Base-by-base conservation (phyloP, 352 stramenopile species). In the Globisporangium okanoganense region DNA sequence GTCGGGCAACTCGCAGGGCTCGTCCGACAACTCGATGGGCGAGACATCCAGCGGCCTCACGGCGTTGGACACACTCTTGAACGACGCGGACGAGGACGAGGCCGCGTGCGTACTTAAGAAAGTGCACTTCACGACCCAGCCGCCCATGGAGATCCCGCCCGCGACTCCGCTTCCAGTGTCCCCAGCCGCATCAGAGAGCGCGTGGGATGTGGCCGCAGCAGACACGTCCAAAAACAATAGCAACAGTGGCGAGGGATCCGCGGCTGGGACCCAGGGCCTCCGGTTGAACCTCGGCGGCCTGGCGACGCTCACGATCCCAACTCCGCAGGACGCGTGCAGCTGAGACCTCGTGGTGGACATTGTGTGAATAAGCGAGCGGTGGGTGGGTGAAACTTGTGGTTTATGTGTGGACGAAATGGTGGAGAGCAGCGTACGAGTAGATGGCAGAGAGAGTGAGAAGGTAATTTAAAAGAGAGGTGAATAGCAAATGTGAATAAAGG, bases 1-100 rank as follows among this genome's bases (percentile, higher is more conserved):
- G 58, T 85, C 72, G 51, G 71, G 70, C 20, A 85, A 82, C 57
- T 85, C 75, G 14, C 67, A 81, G 51, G 69, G 75, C 14, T 87
- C 77, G 22, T 84, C 75, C 0, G 75, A 85, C 18, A 72, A 79
- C 38, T 85, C 75, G 55, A 58, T 67, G 44, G 52, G 58, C 36
- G 64, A 56, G 25, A 45, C 31, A 20, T 47, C 18, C 45, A 61
- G 20, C 40, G 43, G 22, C 47, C 51, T 25, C 50, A 53, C 27
- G 18, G 49, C 22, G 18, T 13, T 56, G 7, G 49, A 56, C 49
- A 43, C 29, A 7, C 49, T 56, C 4, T 13, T 56, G 9, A 41
- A 60, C n/a, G 51, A 52, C 3, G 33, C 43, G 43, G 56, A 64
- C 27, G 56, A 33, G 12, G 59, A 65, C 3, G 47, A 38, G 3